Conservation (phyloP, 768 basidiomycete species). For the Russula abietina region DNA sequence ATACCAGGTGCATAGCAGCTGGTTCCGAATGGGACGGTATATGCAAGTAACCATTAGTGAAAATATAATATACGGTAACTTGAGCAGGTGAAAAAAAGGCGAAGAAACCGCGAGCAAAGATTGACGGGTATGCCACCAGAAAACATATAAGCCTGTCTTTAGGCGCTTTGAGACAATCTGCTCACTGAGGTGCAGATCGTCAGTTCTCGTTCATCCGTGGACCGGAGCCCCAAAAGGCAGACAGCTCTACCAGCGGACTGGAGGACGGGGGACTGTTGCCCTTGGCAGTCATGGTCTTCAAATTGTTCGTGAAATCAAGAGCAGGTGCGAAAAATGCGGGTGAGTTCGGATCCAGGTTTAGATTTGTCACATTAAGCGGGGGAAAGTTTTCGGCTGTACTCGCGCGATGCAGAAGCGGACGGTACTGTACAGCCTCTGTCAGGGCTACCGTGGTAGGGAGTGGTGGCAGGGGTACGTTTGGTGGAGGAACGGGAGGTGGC, state of each 20-base stretch:
- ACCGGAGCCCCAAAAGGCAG: slow-evolving; percentile 1
- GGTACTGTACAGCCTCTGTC: slow-evolving; percentile 11
- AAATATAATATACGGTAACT: neutral
- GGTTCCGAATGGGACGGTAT: neutral
- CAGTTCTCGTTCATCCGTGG: slow-evolving; percentile 16
- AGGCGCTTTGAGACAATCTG: neutral
- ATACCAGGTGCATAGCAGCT: neutral
- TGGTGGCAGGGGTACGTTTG: slow-evolving; percentile 18
- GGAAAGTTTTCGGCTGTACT: slow-evolving; percentile 15
- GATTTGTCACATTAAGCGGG: neutral
- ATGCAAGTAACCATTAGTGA: neutral
- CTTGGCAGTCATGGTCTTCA: slow-evolving; percentile 6
- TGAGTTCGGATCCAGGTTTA: neutral
- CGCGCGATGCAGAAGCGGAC: slow-evolving; percentile 13
- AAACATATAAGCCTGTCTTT: neutral
- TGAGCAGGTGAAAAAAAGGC: neutral
- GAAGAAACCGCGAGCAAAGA: neutral
- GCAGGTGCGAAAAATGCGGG: neutral
- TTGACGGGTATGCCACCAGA: neutral
- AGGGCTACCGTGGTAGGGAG: neutral
- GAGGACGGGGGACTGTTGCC: slow-evolving; percentile 9
- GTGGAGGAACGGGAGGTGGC: slow-evolving; percentile 21
- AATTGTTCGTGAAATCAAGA: slow-evolving; percentile 11
- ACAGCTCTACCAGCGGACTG: slow-evolving; percentile 1
- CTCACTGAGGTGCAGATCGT: neutral